A percentile compares a stretch with the other conserved stretches of the same genome.
Conservation (phyloP, 352 stramenopile species). For the Bremia lactucae region DNA sequence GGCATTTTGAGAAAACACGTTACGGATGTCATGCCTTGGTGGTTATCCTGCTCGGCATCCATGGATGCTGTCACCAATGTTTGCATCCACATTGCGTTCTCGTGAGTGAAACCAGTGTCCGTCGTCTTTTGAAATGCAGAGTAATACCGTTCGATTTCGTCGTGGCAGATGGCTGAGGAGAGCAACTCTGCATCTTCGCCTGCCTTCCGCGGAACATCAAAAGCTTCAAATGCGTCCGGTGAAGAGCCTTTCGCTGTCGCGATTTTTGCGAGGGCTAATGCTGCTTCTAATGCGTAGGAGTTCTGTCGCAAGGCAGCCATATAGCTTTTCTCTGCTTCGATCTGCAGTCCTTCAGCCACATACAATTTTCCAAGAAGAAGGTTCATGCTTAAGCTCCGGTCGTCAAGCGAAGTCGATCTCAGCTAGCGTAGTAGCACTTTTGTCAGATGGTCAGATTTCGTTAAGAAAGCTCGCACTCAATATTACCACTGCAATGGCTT, state of each 20-base stretch:
- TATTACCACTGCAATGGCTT: slow-evolving; percentile 52
- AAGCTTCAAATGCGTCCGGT: slow-evolving; percentile 16
- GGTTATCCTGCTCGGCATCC: slow-evolving; percentile 29
- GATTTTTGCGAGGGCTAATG: slow-evolving; percentile 55
- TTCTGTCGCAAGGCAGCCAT: slow-evolving; percentile 42
- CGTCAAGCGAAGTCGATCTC: slow-evolving; percentile 27
- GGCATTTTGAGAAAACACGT: no score
- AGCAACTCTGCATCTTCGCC: slow-evolving; percentile 3
- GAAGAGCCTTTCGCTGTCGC: slow-evolving; percentile 30
- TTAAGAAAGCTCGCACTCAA: neutral
- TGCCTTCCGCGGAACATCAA: slow-evolving; percentile 3
- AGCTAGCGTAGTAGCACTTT: slow-evolving; percentile 23
- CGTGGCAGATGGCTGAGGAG: slow-evolving; percentile 9
- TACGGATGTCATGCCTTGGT: slow-evolving; percentile 19
- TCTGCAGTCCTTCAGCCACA: slow-evolving; percentile 39
- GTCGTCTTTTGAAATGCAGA: slow-evolving; percentile 1
- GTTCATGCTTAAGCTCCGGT: slow-evolving; percentile 42
- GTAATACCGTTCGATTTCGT: slow-evolving; percentile 50
- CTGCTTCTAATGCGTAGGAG: slow-evolving; percentile 72
- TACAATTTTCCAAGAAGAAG: slow-evolving; percentile 64
- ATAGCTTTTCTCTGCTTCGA: slow-evolving; percentile 59
- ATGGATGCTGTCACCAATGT: slow-evolving; percentile 46
- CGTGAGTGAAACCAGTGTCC: slow-evolving; percentile 2
- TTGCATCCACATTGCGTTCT: slow-evolving; percentile 48
- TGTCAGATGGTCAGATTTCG: neutral